phyloP scores from a whole-genome alignment of 805 yeast species.

The Candida dendrica region DNA sequence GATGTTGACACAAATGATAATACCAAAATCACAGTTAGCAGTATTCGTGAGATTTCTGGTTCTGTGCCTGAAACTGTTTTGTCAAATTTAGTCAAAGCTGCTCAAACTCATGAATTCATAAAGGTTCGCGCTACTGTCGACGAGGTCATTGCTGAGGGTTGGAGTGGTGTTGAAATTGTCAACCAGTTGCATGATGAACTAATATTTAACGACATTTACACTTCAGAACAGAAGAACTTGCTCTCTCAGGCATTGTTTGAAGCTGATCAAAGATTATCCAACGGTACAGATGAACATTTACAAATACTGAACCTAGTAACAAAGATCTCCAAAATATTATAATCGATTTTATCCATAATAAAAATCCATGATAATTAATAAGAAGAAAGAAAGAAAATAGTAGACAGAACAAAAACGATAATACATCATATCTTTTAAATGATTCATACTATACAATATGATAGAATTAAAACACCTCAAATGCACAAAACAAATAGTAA shows the following conservation, averaged over 20 bases:
- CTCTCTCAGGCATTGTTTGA: conserved; percentile 63
- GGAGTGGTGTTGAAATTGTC: conserved; percentile 69
- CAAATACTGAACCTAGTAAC: conserved; percentile 64
- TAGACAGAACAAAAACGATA: no score
- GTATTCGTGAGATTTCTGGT: conserved; percentile 71
- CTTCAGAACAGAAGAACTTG: conserved; percentile 50
- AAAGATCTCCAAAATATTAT: conserved; percentile 35
- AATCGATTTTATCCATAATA: no score
- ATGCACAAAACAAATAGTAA: not conserved
- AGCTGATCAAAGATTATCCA: conserved; percentile 65
- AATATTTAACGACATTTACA: conserved; percentile 44
- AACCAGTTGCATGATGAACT: conserved; percentile 66
- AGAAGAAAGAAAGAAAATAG: no score
- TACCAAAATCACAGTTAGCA: conserved; percentile 31
- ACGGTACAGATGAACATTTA: conserved; percentile 86
- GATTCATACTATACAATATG: no score
- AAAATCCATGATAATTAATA: no score
- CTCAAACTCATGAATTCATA: conserved; percentile 24
- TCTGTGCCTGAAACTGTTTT: conserved; percentile 50
- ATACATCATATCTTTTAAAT: no score
- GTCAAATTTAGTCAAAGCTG: conserved; percentile 31
- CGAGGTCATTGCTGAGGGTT: conserved; percentile 56
- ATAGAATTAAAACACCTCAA: no score
- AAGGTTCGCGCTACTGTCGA: conserved; percentile 37
- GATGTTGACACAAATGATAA: conserved; percentile 29